Base-by-base conservation (phyloP, 2,329 filamentous ascomycete genomes). In the Dichotomopilus funicola region DNA sequence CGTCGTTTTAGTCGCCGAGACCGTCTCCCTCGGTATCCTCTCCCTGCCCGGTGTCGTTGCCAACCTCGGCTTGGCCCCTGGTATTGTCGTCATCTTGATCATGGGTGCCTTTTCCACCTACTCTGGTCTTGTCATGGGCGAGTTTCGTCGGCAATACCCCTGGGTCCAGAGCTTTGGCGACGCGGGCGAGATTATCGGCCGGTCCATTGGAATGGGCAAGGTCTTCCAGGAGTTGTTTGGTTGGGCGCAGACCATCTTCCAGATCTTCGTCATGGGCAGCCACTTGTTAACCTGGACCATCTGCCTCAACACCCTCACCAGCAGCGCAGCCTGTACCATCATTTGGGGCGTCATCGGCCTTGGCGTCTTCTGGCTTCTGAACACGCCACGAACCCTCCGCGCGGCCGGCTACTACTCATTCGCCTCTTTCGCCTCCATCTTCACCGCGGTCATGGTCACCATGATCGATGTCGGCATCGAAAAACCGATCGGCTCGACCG, bases 21-120 rank as follows among this genome's bases (percentile, higher is more conserved):
- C 73, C 1, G 72, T 75, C 54, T 75, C 72, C 0, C 70, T 76
- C n/a, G 74, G 74, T 0, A 75, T 76, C 67, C 87, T 90, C 73
- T 89, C 85, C 0, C 88, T 90, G 59, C 87, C 87, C 0, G 88
- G 84, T 66, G 88, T 87, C 0, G 84, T 90, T 66, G 85, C 87
- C 2, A 73, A 85, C 10, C 75, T 90, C 44, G 87, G 87, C 4
- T 76, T 90, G 11, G 84, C 86, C 1, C 87, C 87, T 0, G 87
- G 87, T n/a, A 72, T 91, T 53, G 80, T 89, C 58, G 67, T 89
- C 66, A 89, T 88, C 44, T 76, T 89, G 59, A 78, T 87, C 33
- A 79, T 74, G 51, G 74, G 86, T 46, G 78, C 85, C 12, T 72
- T 89, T 2, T 89, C 89, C 64, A 89, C 86, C 1, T 89, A 74